These are phyloP conservation scores for Fusarium annulatum DNA, from an alignment of 2,329 filamentous ascomycete genomes.

Conservation along the genomic window DNA sequence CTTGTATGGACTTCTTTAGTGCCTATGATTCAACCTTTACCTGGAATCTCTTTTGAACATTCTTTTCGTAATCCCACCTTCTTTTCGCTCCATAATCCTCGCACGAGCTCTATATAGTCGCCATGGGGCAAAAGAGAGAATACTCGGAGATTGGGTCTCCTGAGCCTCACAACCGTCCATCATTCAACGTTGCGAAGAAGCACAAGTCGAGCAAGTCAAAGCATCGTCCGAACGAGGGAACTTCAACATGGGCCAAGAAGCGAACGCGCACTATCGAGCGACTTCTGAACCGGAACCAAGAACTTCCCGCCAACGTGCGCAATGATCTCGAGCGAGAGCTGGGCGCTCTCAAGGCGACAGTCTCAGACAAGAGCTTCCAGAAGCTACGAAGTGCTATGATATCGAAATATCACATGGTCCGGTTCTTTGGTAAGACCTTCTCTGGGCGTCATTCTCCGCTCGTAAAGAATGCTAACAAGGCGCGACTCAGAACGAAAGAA, in stretches of 20 bases:
- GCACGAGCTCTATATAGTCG: not conserved
- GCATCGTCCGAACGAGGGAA: constrained; percentile 58
- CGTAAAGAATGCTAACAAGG: constrained; percentile 17
- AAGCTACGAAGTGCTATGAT: constrained; percentile 77
- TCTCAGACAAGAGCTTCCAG: constrained; percentile 68
- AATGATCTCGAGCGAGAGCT: constrained; percentile 79
- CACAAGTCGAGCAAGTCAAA: constrained; percentile 52
- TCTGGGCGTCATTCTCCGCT: not conserved
- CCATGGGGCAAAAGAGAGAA: constrained; percentile 50
- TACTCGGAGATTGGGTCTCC: constrained; percentile 45
- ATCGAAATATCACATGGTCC: constrained; percentile 82
- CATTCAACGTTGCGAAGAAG: constrained; percentile 46
- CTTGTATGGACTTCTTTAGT: not conserved
- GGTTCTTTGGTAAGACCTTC: constrained; percentile 77
- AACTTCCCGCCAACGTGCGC: constrained; percentile 74
- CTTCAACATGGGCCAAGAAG: constrained; percentile 74
- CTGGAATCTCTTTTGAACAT: not conserved
- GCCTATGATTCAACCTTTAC: not conserved
- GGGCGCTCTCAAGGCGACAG: constrained; percentile 71
- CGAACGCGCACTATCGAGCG: constrained; percentile 76
- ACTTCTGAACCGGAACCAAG: constrained; percentile 68
- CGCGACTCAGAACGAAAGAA: constrained; percentile 74
- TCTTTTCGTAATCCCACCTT: not conserved
- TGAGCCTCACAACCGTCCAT: constrained; percentile 33
- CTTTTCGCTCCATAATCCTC: not conserved